Evolutionary conservation across 805 yeast genomes (phyloP), one percentile per base, ranked within the genome.

Genomic region (Lipomyces yamadae): DNA sequence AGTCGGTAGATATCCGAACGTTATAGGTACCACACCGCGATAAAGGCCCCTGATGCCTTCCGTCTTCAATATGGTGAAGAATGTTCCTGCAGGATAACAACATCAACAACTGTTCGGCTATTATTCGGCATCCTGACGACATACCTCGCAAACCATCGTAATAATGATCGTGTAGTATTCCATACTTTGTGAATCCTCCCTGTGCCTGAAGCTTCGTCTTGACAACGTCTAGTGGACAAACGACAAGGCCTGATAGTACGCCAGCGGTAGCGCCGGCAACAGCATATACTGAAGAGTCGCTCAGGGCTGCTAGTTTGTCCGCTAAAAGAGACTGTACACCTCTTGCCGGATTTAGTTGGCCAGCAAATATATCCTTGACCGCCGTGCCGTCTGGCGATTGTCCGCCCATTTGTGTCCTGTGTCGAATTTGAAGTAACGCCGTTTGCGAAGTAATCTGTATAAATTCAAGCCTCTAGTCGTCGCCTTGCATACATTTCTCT

Each of bases 161-260:
- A 29, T 67, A 61, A 55, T 65, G 63, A 11, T 64, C 65, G 11
- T 29, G 8, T 11, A 63, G 35, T 8, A 68, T 60, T 4, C 71
- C 70, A 34, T 58, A 55, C 52, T 52, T 61, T 13, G 68, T 82
- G 67, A 75, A 72, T 35, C 77, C 85, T 6, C 97, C 97, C 76
- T 91, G 97, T 0, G 98, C 98, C 78, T 94, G 99, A 56, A 93
- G 82, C 72, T 97, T 81, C 4, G 99, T 95, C 78, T 95, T 95
- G 13, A 95, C 94, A 58, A 95, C 99, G 76, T 95, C 99, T 42
- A 95, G 79, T 0, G 99, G 99, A 78, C 98, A 95, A 5, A 95
- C 99, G 1, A 86, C 82, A 2, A 93, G 84, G 0, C 98, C 98
- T 0, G 98, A 88, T 6, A 91, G 75, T 71, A 95, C 89, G 1